A percentile compares a stretch with the other conserved stretches of the same genome.
These are phyloP conservation scores for Peziza echinospora DNA, from an alignment of 495 filamentous ascomycete species.

Conservation along the genomic window DNA sequence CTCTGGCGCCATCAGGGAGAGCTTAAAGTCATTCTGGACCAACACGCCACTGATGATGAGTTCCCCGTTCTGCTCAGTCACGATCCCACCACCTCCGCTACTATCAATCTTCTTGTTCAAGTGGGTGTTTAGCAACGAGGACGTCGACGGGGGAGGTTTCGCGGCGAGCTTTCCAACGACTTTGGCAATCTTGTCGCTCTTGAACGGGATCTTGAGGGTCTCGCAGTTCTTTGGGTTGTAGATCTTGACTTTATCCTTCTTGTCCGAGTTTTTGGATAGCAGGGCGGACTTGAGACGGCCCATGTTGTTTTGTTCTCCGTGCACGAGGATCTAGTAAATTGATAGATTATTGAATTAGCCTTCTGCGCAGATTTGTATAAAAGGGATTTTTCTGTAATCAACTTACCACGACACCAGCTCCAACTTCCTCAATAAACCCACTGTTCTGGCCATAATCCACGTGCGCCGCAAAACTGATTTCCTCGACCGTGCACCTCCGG, in stretches of 20 bases:
- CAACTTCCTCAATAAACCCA: constrained; percentile 84
- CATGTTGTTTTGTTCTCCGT: constrained; percentile 96
- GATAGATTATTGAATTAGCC: constrained; percentile 19
- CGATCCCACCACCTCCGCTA: too few species aligned
- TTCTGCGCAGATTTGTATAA: neutral
- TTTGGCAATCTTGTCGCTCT: constrained; percentile 84
- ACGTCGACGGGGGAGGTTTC: constrained; percentile 37
- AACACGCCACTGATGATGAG: constrained; percentile 67
- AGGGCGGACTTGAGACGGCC: constrained; percentile 86
- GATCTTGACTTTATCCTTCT: constrained; percentile 64
- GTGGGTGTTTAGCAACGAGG: neutral
- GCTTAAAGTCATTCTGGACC: constrained; percentile 90
- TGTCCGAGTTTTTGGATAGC: constrained; percentile 67
- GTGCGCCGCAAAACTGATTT: constrained; percentile 86
- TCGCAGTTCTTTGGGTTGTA: constrained; percentile 87
- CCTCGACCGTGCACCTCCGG: constrained; percentile 71
- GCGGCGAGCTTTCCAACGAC: constrained; percentile 86
- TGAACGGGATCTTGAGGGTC: constrained; percentile 85
- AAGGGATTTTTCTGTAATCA: neutral
- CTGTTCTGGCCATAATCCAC: constrained; percentile 90
- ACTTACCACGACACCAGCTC: constrained; percentile 74
- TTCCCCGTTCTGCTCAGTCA: constrained; percentile 8
- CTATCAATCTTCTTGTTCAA: neutral
- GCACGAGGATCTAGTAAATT: constrained; percentile 55
- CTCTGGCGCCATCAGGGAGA: constrained; percentile 87